phyloP scores from a whole-genome alignment of 768 basidiomycete genomes.

The Lentinula boryana region DNA sequence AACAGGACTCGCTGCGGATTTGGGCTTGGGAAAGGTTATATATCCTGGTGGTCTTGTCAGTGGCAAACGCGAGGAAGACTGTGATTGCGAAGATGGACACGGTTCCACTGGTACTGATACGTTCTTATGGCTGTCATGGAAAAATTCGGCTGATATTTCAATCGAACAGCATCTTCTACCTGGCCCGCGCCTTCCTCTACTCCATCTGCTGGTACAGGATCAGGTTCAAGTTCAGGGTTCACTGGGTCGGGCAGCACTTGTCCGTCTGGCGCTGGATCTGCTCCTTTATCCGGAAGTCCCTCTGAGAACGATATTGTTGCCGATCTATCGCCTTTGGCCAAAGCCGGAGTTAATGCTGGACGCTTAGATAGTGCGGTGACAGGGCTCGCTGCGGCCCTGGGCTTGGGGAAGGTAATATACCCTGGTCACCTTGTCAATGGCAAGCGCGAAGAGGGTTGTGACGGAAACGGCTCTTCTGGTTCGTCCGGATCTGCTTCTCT shows the following conservation, averaged over 20 bases:
- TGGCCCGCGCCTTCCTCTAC: not conserved
- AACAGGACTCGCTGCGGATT: not conserved
- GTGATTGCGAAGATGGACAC: not conserved
- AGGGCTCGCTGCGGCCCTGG: not conserved
- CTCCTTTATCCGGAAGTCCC: not conserved
- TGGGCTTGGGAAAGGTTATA: not conserved
- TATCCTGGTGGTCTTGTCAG: not conserved
- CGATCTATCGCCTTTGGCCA: not conserved
- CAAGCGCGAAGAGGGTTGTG: not conserved
- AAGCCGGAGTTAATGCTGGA: not conserved
- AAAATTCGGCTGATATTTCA: no score
- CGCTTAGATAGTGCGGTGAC: not conserved
- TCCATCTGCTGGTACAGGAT: not conserved
- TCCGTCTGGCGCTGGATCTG: not conserved
- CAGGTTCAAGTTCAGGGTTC: no score
- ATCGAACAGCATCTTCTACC: no score
- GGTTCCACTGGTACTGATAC: not conserved
- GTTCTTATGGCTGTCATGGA: no score
- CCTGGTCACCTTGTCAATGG: not conserved
- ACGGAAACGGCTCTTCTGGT: not conserved
- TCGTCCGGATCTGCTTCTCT: no score
- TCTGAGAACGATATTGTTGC: not conserved
- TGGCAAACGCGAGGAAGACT: not conserved
- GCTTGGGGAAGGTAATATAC: not conserved
- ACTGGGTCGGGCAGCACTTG: not conserved